Percentiles rank a stretch among this genome's conserved stretches.
phyloP scores from a whole-genome alignment of 805 yeast species.

The Ogataea neopini region DNA sequence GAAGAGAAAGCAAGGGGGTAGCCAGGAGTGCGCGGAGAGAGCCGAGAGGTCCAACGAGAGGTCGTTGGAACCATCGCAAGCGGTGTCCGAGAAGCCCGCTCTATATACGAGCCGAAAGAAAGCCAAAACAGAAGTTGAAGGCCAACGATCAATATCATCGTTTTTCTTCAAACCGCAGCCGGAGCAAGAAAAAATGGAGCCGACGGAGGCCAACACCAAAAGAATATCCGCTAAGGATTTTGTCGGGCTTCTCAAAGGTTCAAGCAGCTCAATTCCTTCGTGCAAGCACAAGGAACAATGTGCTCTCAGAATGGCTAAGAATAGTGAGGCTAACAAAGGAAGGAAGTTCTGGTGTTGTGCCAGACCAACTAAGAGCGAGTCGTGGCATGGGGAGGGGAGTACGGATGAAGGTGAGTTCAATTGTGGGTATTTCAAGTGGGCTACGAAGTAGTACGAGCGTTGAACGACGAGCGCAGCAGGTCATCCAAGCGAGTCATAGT shows the following conservation, averaged over 20 bases:
- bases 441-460: slow-evolving; percentile 23
- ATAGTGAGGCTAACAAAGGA: slow-evolving; percentile 43
- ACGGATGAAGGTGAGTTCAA: slow-evolving; percentile 30
- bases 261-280: slow-evolving; percentile 33
- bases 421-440: slow-evolving; percentile 62
- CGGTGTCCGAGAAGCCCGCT: no score
- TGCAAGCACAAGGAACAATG: slow-evolving; percentile 53
- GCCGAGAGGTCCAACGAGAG: no score
- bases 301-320: slow-evolving; percentile 46
- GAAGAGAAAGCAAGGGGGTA: not conserved
- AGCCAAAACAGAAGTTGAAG: slow-evolving; percentile 4
- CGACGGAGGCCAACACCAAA: no score
- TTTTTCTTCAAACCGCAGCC: slow-evolving; percentile 24
- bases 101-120: slow-evolving; percentile 25
- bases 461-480: not conserved
- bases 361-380: slow-evolving; percentile 30
- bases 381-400: slow-evolving; percentile 21
- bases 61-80: not conserved
- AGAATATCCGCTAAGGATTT: slow-evolving; percentile 23
- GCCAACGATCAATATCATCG: slow-evolving; percentile 26
- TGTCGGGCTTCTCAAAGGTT: slow-evolving; percentile 21
- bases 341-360: slow-evolving; percentile 57
- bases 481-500: no score
- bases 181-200: no score
- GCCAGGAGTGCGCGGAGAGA: no score